phyloP scores from a whole-genome alignment of 164 flowering plant species.

The Chimonanthus praecox region DNA sequence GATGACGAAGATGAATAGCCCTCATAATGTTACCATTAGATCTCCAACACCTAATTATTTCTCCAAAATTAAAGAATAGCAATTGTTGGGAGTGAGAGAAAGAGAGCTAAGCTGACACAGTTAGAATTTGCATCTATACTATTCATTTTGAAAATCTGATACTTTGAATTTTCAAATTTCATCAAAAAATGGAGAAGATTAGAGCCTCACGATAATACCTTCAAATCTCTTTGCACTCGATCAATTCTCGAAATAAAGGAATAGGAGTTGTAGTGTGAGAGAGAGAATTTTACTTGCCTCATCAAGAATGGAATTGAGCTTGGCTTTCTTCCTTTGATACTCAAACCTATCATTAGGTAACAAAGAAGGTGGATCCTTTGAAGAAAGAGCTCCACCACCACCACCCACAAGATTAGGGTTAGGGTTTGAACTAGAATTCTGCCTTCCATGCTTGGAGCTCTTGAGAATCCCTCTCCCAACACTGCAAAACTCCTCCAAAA shows the following conservation, averaged over 20 bases:
- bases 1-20: too few species aligned
- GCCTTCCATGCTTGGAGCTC: conserved; percentile 17
- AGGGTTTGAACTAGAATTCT: conserved; percentile 32
- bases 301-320: conserved; percentile 84
- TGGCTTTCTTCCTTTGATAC: conserved; percentile 89
- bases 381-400: conserved; percentile 29
- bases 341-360: conserved; percentile 76
- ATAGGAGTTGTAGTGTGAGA: background rate
- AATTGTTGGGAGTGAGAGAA: background rate
- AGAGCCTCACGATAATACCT: too few species aligned
- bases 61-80: background rate
- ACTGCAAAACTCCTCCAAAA: conserved; percentile 90
- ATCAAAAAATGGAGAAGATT: too few species aligned
- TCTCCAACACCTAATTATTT: background rate
- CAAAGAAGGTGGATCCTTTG: conserved; percentile 54
- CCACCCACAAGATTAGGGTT: conserved; percentile 25
- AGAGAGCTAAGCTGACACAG: background rate
- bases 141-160: too few species aligned
- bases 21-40: too few species aligned
- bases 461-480: conserved; percentile 69
- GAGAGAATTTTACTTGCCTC: conserved; percentile 61
- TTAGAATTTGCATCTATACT: too few species aligned
- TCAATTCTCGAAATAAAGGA: background rate
- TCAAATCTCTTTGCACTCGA: too few species aligned
- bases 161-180: too few species aligned